Percentiles rank a stretch among this genome's conserved stretches.
Conservation (phyloP, 2,329 filamentous ascomycete species). For the Diplodia sapinea region DNA sequence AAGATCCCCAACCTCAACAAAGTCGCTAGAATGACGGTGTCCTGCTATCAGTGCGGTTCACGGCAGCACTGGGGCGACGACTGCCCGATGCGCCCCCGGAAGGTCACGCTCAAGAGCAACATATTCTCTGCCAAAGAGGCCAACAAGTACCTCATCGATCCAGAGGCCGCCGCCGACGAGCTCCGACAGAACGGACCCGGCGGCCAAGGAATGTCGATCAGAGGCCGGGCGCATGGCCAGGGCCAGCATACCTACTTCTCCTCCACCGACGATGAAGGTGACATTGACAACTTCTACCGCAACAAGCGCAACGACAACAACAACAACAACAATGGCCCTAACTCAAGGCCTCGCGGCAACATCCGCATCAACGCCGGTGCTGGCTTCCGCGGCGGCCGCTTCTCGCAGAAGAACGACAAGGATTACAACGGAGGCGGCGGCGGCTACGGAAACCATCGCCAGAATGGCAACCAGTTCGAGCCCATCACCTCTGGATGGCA, state of each 20-base stretch:
- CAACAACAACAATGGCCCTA: neutral
- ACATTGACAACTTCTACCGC: constrained; percentile 30
- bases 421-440: neutral
- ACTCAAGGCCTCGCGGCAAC: constrained; percentile 8
- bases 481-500: constrained; percentile 1
- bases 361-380: constrained; percentile 27
- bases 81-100: constrained; percentile 46
- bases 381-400: constrained; percentile 11
- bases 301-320: constrained; percentile 17
- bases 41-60: constrained; percentile 64
- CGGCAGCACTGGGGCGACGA: constrained; percentile 64
- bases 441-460: neutral
- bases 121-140: constrained; percentile 33
- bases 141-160: constrained; percentile 31
- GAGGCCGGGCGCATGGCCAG: constrained; percentile 30
- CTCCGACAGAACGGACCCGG: neutral
- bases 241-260: constrained; percentile 22
- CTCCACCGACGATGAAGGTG: constrained; percentile 19
- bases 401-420: constrained; percentile 9
- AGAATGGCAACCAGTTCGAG: constrained; percentile 16
- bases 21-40: constrained; percentile 58
- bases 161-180: neutral
- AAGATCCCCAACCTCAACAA: constrained; percentile 48
- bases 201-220: constrained; percentile 33
- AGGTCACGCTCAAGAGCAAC: neutral